phyloP scores from a whole-genome alignment of 805 yeast genomes.

The Candida qinlingensis region DNA sequence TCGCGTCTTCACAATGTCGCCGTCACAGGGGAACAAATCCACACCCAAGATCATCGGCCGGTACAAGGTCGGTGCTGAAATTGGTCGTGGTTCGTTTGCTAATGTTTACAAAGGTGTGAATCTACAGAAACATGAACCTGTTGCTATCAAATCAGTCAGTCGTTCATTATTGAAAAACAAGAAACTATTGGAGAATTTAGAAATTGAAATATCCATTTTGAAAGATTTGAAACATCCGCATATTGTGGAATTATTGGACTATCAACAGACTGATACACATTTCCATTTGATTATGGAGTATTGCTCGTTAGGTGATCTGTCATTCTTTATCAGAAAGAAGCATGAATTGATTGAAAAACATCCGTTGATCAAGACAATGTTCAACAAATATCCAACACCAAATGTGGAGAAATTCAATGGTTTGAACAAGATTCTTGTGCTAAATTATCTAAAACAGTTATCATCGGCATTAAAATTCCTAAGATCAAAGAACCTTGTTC shows the following conservation, averaged over 20 bases:
- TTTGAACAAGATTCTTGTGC: conserved; percentile 67
- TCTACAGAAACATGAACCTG: conserved; percentile 47
- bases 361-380: conserved; percentile 71
- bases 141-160: conserved; percentile 86
- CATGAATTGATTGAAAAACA: conserved; percentile 66
- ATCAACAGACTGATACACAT: conserved; percentile 68
- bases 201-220: conserved; percentile 84
- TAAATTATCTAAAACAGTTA: conserved; percentile 83
- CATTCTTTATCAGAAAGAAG: conserved; percentile 76
- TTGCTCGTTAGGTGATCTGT: conserved; percentile 91
- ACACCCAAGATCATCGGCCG: conserved; percentile 18
- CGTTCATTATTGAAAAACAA: conserved; percentile 78
- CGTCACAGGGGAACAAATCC: not conserved
- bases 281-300: conserved; percentile 94
- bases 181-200: conserved; percentile 84
- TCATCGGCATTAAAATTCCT: conserved; percentile 79
- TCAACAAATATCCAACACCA: conserved; percentile 82
- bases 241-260: conserved; percentile 81
- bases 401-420: conserved; percentile 60
- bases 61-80: conserved; percentile 42
- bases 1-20: not conserved
- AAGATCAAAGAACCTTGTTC: conserved; percentile 80
- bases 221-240: conserved; percentile 90
- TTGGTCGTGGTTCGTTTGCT: conserved; percentile 96
- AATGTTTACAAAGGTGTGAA: conserved; percentile 84